Conservation (phyloP, 2,329 filamentous ascomycete genomes). For the Penicillium rolfsii region DNA sequence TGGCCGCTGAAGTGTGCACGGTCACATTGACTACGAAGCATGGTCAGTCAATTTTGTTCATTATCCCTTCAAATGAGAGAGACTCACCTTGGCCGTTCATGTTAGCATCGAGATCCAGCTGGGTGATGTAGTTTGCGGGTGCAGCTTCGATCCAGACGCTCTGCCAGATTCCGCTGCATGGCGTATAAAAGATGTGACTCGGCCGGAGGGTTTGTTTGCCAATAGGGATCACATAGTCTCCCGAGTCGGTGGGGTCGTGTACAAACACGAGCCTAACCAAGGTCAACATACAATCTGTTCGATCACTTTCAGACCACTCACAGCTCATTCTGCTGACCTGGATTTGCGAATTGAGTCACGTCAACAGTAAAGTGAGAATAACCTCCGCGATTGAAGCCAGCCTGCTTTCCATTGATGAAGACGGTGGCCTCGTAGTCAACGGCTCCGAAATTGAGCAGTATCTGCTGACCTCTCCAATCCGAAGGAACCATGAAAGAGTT, state of each 20-base stretch:
- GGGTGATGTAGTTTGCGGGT: conserved; percentile 59
- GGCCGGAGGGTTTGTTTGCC: conserved; percentile 65
- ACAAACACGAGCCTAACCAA: conserved; percentile 62
- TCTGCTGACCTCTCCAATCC: conserved; percentile 46
- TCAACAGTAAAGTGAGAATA: conserved; percentile 66
- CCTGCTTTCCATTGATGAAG: conserved; percentile 60
- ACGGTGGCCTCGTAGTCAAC: conserved; percentile 59
- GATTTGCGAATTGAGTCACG: conserved; percentile 52
- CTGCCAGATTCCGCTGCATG: conserved; percentile 76
- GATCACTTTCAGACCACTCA: conserved; percentile 36
- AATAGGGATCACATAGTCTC: conserved; percentile 61
- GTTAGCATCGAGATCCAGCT: conserved; percentile 62
- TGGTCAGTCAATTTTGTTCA: conserved; percentile 1
- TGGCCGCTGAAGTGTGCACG: conserved; percentile 53
- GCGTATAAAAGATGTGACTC: conserved; percentile 67
- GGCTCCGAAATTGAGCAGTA: conserved; percentile 55
- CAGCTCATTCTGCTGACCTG: conserved; percentile 58
- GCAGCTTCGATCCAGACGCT: conserved; percentile 71
- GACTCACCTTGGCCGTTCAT: conserved; percentile 57
- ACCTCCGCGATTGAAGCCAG: conserved; percentile 61
- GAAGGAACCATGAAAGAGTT: conserved; percentile 54
- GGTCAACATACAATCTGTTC: background rate
- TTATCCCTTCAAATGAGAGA: background rate
- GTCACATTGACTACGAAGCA: conserved; percentile 56
- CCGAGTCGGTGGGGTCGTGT: conserved; percentile 67